Evolutionary conservation across 2,329 filamentous ascomycete species (phyloP), one percentile per base, ranked within the genome.

Genomic region (Ophiostoma himal-ulmi): DNA sequence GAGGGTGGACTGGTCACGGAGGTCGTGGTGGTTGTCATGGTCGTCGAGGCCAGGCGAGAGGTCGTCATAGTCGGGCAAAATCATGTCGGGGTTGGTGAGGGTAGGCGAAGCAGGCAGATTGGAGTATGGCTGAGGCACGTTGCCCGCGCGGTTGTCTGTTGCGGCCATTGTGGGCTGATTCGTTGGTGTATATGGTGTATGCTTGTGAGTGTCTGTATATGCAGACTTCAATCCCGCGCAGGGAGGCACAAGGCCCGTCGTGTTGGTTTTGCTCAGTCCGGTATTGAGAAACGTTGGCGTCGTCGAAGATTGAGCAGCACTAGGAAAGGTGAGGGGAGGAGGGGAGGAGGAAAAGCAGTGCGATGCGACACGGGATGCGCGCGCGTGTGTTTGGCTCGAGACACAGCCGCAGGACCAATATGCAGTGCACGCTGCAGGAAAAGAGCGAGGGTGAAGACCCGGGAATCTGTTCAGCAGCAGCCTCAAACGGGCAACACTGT

Each of bases 61-160:
- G 74, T 88, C 86, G 74, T 88, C 86, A 76, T 89, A 88, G 77
- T 91, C 89, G 72, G 94, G 94, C 69, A 97, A 82, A 76, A 97
- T 96, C 92, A 97, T 94, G 78, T 96, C 94, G 69, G 93, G 93
- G 79, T 97, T 96, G 70, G 93, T 96, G 76, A 97, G 83, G 2
- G 94, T 96, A 66, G 94, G 94, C 72, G 92, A 96, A 14, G 88
- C 88, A 73, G 91, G 89, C 71, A 83, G 80, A 64, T 83, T 77
- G 22, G 82, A 79, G 75, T 85, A 83, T 48, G 79, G 77, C 73
- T 75, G 74, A 62, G 79, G 72, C 70, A 76, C 73, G 68, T 76
- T 76, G 71, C 70, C 77, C 72, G 75, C 74, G 74, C 73, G 70
- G 68, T 69, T 74, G 70, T 75, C 76, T 69, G 70, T 73, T 30